phyloP scores from a whole-genome alignment of 192 early-diverging fungal genomes.

The Linnemannia exigua region DNA sequence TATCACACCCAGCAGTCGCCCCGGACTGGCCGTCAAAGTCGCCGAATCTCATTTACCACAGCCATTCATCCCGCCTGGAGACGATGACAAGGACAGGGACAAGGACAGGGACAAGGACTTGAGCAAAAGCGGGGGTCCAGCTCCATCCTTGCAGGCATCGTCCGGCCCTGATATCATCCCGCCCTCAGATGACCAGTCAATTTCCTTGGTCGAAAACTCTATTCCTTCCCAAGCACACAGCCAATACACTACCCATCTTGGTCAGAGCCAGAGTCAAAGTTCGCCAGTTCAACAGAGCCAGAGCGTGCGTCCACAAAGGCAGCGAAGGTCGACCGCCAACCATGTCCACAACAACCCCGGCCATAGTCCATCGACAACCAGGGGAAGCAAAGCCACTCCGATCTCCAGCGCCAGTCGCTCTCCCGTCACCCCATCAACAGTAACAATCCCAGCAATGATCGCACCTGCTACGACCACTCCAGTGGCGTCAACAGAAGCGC shows the following conservation, averaged over 20 bases:
- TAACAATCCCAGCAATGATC: constrained; percentile 4
- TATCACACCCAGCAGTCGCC: neutral
- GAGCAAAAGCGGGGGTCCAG: neutral
- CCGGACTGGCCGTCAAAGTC: neutral
- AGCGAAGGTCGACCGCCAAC: constrained; percentile 9
- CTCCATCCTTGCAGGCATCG: neutral
- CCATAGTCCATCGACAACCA: neutral
- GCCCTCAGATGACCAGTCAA: constrained; percentile 46
- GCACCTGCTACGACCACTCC: neutral
- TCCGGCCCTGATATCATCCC: constrained; percentile 29
- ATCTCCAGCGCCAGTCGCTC: neutral
- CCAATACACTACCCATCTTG: constrained; percentile 17
- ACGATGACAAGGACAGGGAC: neutral
- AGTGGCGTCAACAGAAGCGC: neutral
- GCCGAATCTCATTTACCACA: neutral
- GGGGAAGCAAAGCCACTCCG: neutral
- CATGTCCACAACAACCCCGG: constrained; percentile 5
- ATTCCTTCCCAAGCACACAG: constrained; percentile 16
- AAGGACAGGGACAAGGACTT: neutral
- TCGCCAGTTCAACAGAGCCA: constrained; percentile 12
- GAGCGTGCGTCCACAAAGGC: constrained; percentile 13
- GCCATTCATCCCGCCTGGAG: neutral
- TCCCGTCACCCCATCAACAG: neutral
- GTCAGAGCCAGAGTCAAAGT: constrained; percentile 8
- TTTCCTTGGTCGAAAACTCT: constrained; percentile 38